These are phyloP conservation scores for Cytospora piceae DNA, from an alignment of 2,329 filamentous ascomycete genomes.

Conservation along the genomic window DNA sequence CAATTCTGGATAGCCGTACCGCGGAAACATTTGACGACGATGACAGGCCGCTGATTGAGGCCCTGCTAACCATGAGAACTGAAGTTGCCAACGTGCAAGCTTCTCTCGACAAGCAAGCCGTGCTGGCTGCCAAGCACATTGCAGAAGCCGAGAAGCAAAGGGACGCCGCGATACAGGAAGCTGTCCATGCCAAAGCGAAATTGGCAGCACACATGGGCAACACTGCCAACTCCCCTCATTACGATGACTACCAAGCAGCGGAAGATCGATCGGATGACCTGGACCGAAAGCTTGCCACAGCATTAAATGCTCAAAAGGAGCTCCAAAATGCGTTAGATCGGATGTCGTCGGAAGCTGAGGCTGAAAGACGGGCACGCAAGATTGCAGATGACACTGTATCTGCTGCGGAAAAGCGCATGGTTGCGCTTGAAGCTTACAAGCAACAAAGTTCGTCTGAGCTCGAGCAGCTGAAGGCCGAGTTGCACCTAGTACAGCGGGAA, in stretches of 20 bases:
- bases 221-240: slow-evolving; percentile 61
- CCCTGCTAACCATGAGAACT: slow-evolving; percentile 85
- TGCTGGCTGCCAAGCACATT: slow-evolving; percentile 83
- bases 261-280: slow-evolving; percentile 74
- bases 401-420: slow-evolving; percentile 80
- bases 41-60: slow-evolving; percentile 89
- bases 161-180: slow-evolving; percentile 91
- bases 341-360: slow-evolving; percentile 70
- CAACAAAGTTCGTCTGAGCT: slow-evolving; percentile 84
- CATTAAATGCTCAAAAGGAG: slow-evolving; percentile 77
- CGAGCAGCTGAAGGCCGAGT: slow-evolving; percentile 81
- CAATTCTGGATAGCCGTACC: slow-evolving; percentile 74
- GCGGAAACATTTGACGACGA: slow-evolving; percentile 87
- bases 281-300: slow-evolving; percentile 78
- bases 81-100: slow-evolving; percentile 89
- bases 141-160: slow-evolving; percentile 94
- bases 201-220: slow-evolving; percentile 77
- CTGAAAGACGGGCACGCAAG: slow-evolving; percentile 79
- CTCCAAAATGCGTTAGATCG: slow-evolving; percentile 77
- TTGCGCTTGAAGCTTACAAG: slow-evolving; percentile 81
- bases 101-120: slow-evolving; percentile 85
- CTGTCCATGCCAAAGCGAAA: slow-evolving; percentile 92
- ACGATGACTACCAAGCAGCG: slow-evolving; percentile 63
- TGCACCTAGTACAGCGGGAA: slow-evolving; percentile 78
- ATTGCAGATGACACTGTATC: slow-evolving; percentile 86